Evolutionary conservation across 176 grass and related monocot genomes (phyloP), one percentile per base, ranked within the genome.

Genomic region (Themeda triandra): DNA sequence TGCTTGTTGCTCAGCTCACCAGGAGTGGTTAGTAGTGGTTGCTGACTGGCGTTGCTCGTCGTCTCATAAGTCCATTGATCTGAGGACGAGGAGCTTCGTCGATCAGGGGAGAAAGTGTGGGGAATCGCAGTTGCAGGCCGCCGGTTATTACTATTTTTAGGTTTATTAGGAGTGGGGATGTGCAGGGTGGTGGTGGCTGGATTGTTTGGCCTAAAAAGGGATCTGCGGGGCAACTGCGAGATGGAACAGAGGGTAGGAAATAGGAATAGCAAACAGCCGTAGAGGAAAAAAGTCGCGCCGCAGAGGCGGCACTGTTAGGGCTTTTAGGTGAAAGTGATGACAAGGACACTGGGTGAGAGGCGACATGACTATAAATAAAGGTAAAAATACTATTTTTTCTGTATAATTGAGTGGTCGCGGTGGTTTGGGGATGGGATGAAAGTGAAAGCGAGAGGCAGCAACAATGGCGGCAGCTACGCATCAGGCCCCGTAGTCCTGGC

Each of bases 131-230:
- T 78, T 69, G 80, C 65, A 88, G 81, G 83, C 54, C 18, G 19
- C 62, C 64, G 10, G 78, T 77, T 36, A 48, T 84, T 91, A 84
- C 89, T 91, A 84, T 84, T 91, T 87, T 76, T 91, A 80, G 81
- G 85, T 80, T 84, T 91, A 83, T 76, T 91, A 80, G 81, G 85
- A 64, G 75, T 49, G 24, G 41, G 13, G 56, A 28, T 63, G 31
- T 21, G 71, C 77, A 53, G 82, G 67, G 31, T 9, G 4, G n/a
- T 73, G 68, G 39, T 33, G 80, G 69, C 59, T 74, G 80, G 84
- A 84, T 87, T 84, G 81, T 84, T 84, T 76, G 84, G 89, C 80
- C 89, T 80, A 76, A 90, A 90, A 84, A 91, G 80, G 69, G 48
- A 87, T 84, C 68, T 41, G 63, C 37, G 85, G 51, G 64, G 69